Conservation (phyloP, 306 rosid species). For the Cucumis melo region DNA sequence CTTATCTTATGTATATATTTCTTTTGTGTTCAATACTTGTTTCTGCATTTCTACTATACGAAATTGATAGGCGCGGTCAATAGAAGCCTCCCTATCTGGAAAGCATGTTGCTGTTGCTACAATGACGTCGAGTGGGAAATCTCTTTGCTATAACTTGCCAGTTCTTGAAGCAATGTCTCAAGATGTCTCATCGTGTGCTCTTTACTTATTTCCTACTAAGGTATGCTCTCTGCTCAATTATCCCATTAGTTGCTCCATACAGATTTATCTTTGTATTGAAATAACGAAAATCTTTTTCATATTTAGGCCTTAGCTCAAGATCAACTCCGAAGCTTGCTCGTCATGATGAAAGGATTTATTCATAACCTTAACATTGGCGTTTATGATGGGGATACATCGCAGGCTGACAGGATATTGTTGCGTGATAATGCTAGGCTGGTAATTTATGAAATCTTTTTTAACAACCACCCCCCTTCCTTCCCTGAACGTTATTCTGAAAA, state of each 20-base stretch:
- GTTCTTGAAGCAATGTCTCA: constrained; percentile 54
- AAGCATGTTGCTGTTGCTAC: constrained; percentile 76
- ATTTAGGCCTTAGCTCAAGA: constrained; percentile 90
- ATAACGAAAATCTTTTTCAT: constrained; percentile 2
- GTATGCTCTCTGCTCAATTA: constrained; percentile 24
- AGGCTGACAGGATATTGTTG: constrained; percentile 45
- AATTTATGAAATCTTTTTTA: constrained; percentile 14
- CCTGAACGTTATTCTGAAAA: constrained; percentile 14
- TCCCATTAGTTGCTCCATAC: background rate
- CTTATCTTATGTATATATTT: background rate
- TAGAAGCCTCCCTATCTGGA: constrained; percentile 64
- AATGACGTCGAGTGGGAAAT: constrained; percentile 95
- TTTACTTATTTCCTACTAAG: constrained; percentile 92
- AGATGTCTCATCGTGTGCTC: constrained; percentile 48
- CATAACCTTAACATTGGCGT: constrained; percentile 55
- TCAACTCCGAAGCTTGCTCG: constrained; percentile 63
- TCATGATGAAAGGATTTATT: constrained; percentile 50
- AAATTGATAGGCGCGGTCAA: constrained; percentile 45
- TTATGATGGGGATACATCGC: constrained; percentile 85
- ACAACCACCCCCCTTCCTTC: background rate
- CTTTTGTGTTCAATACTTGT: background rate
- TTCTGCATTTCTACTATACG: background rate
- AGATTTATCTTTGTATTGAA: background rate
- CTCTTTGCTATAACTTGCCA: constrained; percentile 86
- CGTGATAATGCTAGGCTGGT: constrained; percentile 84